Evolutionary conservation across 2,329 filamentous ascomycete species (phyloP), one percentile per base, ranked within the genome.

Genomic region (Colletotrichum gloeosporioides): DNA sequence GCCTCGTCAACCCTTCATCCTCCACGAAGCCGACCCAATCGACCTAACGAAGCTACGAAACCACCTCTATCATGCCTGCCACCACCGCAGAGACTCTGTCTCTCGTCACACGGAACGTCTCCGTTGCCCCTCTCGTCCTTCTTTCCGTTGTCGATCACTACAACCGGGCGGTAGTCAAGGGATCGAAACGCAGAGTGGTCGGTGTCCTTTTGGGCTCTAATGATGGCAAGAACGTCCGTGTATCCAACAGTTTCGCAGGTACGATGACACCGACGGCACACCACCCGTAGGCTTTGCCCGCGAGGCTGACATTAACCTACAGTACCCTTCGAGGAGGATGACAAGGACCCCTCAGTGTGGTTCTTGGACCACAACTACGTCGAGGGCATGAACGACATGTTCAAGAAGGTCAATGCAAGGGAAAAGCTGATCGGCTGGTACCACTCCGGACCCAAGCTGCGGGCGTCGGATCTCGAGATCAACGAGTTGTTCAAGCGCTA

Each of bases 401-500:
- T 99, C 92, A 99, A 99, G 90, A 99, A 99, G 89, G 96, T 99
- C 90, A 99, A 99, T 89, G 97, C 97, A 77, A 91, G 95, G 79
- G 97, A 99, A 89, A 99, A 99, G 92, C 91, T 99, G 85, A 98
- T 99, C 90, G 97, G 97, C 83, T 99, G 97, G 97, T 99, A 99
- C 87, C 97, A 99, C 88, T 98, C 97, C 25, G 97, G 97, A 57
- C 97, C 97, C 53, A 99, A 99, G 90, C 90, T 99, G 82, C 93
- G 97, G 84, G 96, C 96, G 72, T 98, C 97, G 62, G 97, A 99
- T 89, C 89, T 99, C 80, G 95, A 99, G 88, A 98, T 99, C 93
- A 99, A 99, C 88, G 97, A 99, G 88, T 92, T 99, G 76, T 99
- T 99, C 92, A 99, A 99, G 90, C 93, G 96, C 89, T 99, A 99